Evolutionary conservation across 306 rosid genomes (phyloP), one percentile per base, ranked within the genome.

Genomic region (Dalbergia oliveri): DNA sequence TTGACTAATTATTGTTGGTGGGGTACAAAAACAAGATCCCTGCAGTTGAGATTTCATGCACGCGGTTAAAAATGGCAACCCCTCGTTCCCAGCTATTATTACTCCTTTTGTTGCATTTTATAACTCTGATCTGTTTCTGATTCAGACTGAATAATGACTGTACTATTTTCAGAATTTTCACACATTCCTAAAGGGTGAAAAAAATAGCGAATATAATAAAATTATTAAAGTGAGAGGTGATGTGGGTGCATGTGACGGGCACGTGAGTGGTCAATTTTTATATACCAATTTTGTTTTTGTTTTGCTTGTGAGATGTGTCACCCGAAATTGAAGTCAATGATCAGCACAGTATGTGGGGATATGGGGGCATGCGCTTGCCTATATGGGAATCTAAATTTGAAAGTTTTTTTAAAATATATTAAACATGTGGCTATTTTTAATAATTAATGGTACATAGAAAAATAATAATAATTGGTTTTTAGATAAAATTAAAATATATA

Each of bases 211-310:
- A 12, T 16, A 53, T 7, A 39, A 43, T 26, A 15, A 47, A 47
- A 47, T 47, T 47, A 47, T 51, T 2, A 10, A 0, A 4, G 7
- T 3, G 6, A 16, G 15, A 12, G 53, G 4, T 53, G 15, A 61
- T 60, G 75, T 10, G 16, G 69, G 14, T 10, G 45, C 81, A 84
- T 67, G 80, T 75, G 87, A 81, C 45, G 9, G 49, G 15, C 89
- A 91, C 89, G 87, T 83, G 88, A 83, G 7, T 62, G 53, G 54
- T 75, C 51, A 43, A 69, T 68, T 69, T n/a, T n/a, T 12, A 0
- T 53, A 8, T 53, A 51, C 63, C 51, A 2, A 10, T 21, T 41
- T 21, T 5, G 26, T 6, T 14, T 63, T 21, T 57, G 53, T 37
- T 41, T 14, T 39, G 45, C 6, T 74, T n/a, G 26, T 5, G 8